Percentiles rank a stretch among this genome's conserved stretches.
phyloP scores from a whole-genome alignment of 192 early-diverging fungal genomes.

The Coemansia asiatica region DNA sequence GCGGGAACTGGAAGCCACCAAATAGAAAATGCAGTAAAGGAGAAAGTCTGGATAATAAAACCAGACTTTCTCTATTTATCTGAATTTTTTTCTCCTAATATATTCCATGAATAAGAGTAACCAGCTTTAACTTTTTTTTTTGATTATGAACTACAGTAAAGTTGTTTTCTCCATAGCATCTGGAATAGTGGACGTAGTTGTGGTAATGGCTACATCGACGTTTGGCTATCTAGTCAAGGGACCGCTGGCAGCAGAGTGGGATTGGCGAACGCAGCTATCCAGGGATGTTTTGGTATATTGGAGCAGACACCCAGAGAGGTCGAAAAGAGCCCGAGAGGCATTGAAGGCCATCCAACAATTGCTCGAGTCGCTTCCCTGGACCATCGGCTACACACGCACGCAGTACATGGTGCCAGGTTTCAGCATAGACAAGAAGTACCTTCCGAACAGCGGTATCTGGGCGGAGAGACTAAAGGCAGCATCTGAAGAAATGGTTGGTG shows the following conservation, averaged over 20 bases:
- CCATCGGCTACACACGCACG: background rate
- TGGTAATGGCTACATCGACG: background rate
- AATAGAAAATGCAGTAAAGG: background rate
- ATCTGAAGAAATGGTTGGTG: no score
- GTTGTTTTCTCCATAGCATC: background rate
- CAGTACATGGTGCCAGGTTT: background rate
- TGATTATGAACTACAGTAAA: no score
- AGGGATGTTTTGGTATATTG: constrained; percentile 32
- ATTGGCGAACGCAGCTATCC: constrained; percentile 17
- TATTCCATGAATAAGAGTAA: no score
- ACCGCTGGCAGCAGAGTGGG: constrained; percentile 15
- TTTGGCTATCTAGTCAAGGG: constrained; percentile 10
- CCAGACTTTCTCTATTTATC: background rate
- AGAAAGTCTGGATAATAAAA: background rate
- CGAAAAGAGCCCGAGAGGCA: background rate
- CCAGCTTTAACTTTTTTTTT: no score
- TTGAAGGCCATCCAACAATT: background rate
- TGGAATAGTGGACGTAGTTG: background rate
- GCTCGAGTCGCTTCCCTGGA: background rate
- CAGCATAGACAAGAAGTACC: background rate
- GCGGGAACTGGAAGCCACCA: constrained; percentile 8
- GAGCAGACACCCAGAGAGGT: background rate
- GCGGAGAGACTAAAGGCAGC: background rate
- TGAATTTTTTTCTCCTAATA: background rate
- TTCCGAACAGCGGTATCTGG: background rate